Evolutionary conservation across 2,329 filamentous ascomycete genomes (phyloP), one percentile per base, ranked within the genome.

Genomic region (Penicillium sp.): DNA sequence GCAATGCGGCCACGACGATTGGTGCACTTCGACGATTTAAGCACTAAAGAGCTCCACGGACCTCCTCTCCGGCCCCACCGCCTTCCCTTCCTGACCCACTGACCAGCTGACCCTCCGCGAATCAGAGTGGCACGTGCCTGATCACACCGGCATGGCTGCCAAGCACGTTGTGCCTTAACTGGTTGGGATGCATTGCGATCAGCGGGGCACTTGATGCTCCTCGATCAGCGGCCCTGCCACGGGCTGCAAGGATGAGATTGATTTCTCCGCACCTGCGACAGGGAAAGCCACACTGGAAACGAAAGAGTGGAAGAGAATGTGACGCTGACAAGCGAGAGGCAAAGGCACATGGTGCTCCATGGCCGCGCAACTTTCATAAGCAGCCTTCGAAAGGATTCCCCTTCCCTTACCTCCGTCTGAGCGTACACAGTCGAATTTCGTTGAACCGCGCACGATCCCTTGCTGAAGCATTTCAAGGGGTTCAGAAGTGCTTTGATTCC

Each of bases 121-220:
- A 59, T 59, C 55, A 59, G 56, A 38, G 33, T 39, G 48, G 50
- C 56, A 59, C 56, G 56, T 59, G 56, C 50, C 38, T 48, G 46
- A 13, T 9, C 39, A 36, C 41, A 36, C 46, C 43, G 39, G 37
- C 27, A 29, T 5, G 29, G 27, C 3, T 33, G 54, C 56, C 53
- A 56, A 52, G 57, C 57, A 60, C 57, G 57, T 57, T 58, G 47
- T 50, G 28, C 45, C 49, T 54, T 43, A 43, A 57, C 49, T 50
- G 56, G 49, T 47, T 53, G 45, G 48, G 48, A 50, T 50, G 37
- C 29, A 40, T 34, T 37, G 33, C 39, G 36, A 45, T 38, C 27
- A 25, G 36, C 43, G 26, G 43, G 43, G 37, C 9, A 7, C 13
- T 7, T 35, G 34, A 38, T 7, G 11, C 11, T 32, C 29, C 29